phyloP scores from a whole-genome alignment of 2,329 filamentous ascomycete species.

The Stagonosporopsis chrysanthemi region DNA sequence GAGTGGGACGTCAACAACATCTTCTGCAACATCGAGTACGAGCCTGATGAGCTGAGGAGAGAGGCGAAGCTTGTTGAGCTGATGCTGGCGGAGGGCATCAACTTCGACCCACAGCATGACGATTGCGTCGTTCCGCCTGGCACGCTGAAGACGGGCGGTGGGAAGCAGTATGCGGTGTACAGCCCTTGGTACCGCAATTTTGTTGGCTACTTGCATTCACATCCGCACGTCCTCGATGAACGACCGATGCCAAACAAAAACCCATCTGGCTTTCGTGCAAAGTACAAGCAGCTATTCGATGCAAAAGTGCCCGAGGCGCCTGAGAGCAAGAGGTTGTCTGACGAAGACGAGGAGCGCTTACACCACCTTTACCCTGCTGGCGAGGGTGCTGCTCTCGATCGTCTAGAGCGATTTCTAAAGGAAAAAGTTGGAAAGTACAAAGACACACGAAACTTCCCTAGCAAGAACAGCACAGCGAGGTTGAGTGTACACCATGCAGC shows the following conservation, averaged over 20 bases:
- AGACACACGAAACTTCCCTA: constrained; percentile 53
- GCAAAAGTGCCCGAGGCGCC: constrained; percentile 57
- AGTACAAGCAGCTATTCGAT: constrained; percentile 54
- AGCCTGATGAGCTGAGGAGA: constrained; percentile 85
- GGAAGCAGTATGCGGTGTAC: constrained; percentile 85
- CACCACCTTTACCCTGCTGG: constrained; percentile 55
- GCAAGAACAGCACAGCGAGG: constrained; percentile 50
- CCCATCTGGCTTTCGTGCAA: constrained; percentile 55
- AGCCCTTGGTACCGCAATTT: constrained; percentile 82
- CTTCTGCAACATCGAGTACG: constrained; percentile 87
- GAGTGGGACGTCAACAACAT: constrained; percentile 78
- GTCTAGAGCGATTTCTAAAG: constrained; percentile 55
- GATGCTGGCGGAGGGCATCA: constrained; percentile 69
- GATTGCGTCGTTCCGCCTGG: constrained; percentile 84
- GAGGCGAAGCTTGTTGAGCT: constrained; percentile 72
- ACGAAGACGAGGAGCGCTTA: constrained; percentile 50
- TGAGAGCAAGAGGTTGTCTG: constrained; percentile 64
- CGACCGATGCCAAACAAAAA: constrained; percentile 67
- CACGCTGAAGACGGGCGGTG: constrained; percentile 68
- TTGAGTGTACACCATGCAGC: constrained; percentile 56
- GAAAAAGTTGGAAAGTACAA: constrained; percentile 53
- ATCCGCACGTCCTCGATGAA: constrained; percentile 71
- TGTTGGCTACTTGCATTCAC: constrained; percentile 74
- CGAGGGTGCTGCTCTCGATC: constrained; percentile 53
- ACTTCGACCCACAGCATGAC: constrained; percentile 78